Base-by-base conservation (phyloP, 1,139 yeast genomes). In the Suhomyces bribrorum region DNA sequence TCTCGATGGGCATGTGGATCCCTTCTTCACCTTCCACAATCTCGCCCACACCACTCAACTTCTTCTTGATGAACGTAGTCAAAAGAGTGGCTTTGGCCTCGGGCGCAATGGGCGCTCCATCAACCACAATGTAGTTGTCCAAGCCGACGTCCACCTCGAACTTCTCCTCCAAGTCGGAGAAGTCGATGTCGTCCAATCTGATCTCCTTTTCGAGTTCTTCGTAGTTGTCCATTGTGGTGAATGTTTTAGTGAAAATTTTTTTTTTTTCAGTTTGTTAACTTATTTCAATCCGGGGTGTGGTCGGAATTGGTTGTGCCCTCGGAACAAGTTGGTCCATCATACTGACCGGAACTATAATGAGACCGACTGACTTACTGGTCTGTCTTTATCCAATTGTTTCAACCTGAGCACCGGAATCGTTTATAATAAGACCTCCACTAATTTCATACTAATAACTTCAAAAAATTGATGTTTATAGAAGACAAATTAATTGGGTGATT, bases 101-200 rank as follows among this genome's bases (percentile, higher is more conserved):
- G 40, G 97, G 96, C 16, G 96, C 95, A 48, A 88, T 73, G 49
- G 99, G 99, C 5, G 96, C 92, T 33, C 98, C 98, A 61, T 89
- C 97, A 37, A 89, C 85, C 20, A 92, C 87, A 43, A 92, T 81
- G 59, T 81, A 90, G 56, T 79, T 79, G 56, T 88, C 96, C 42
- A 87, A 74, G 28, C 83, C 81, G 48, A 76, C 68, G 46, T 79
- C 81, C 31, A 69, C 64, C 26, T 79, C 68, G 62, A 76, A 89
- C 64, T 86, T 73, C 46, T 77, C 82, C 62, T 90, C 97, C 56
- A 90, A 75, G 62, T 90, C 98, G 44, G 89, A 71, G 69, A 86
- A 88, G 64, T 90, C 97, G 56, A 90, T 73, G 51, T 84, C 86
- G 41, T 72, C 77, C 41, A 77, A 54, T 29, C 56, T 59, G 58